Conservation (phyloP, 2,329 filamentous ascomycete species). For the Knoxdaviesia proteae region DNA sequence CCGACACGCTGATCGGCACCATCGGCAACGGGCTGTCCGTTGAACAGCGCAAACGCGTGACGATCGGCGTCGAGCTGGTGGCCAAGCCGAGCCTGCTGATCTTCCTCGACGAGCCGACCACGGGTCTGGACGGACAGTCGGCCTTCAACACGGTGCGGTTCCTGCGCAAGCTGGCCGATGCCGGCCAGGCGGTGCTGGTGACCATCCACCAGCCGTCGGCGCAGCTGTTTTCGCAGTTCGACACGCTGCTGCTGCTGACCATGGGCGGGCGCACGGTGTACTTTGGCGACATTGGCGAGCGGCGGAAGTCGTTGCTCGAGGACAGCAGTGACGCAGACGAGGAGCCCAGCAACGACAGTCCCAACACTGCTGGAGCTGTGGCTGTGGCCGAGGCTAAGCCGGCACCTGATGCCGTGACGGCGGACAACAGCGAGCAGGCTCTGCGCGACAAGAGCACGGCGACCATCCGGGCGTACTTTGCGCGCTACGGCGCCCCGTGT, state of each 20-base stretch:
- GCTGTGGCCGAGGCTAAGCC: too few species aligned
- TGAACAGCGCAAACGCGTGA: conserved; percentile 32
- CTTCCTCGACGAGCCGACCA: conserved; percentile 43
- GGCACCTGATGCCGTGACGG: too few species aligned
- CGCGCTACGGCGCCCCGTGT: conserved; percentile 41
- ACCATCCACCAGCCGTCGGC: conserved; percentile 54
- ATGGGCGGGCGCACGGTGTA: conserved; percentile 45
- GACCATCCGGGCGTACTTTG: conserved; percentile 42
- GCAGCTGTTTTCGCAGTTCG: conserved; percentile 44
- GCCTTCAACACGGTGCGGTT: conserved; percentile 46
- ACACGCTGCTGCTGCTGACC: conserved; percentile 42
- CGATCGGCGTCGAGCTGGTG: conserved; percentile 40
- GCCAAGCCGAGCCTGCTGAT: conserved; percentile 38
- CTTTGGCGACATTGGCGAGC: conserved; percentile 39
- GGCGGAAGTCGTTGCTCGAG: too few species aligned
- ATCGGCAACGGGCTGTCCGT: conserved; percentile 31
- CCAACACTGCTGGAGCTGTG: neutral
- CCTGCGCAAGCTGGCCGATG: conserved; percentile 41
- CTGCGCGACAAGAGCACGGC: conserved; percentile 18
- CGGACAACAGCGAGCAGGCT: too few species aligned
- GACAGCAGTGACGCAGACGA: too few species aligned
- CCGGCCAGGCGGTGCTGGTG: conserved; percentile 45
- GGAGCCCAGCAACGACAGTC: too few species aligned
- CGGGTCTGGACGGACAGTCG: conserved; percentile 46
- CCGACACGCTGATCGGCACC: conserved; percentile 24